A percentile compares a stretch with the other conserved stretches of the same genome.
Evolutionary conservation across 75 land plant genomes (phyloP).

Genomic region (Ceratopteris richardii): DNA sequence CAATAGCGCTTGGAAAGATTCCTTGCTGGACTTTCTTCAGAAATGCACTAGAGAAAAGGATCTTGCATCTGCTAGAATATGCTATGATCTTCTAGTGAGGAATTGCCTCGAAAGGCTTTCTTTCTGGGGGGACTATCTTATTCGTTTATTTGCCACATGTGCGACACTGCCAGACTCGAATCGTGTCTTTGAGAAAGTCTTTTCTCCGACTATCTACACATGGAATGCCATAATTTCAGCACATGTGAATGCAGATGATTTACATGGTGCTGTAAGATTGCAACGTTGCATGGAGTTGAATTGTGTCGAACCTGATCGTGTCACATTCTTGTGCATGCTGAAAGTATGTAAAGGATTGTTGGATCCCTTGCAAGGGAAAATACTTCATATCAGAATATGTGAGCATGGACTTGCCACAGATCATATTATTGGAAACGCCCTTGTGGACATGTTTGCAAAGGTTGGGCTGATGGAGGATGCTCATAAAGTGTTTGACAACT

Average conservation of each 20-base stretch:
- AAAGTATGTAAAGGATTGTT: background rate
- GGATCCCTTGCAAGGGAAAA: background rate
- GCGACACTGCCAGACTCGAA: background rate
- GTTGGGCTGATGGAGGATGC: background rate
- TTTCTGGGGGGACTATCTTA: background rate
- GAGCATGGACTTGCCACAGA: background rate
- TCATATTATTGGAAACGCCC: background rate
- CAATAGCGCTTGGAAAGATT: too few species aligned
- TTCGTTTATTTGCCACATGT: background rate
- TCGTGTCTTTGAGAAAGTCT: background rate
- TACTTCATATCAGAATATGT: background rate
- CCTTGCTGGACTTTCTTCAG: background rate
- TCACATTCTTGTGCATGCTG: background rate
- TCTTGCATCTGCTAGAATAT: background rate
- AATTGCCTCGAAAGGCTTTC: background rate
- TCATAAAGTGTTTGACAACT: background rate
- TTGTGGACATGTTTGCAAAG: background rate
- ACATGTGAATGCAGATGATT: background rate
- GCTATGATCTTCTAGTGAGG: background rate
- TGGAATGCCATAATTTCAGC: constrained; percentile 7
- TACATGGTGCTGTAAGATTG: background rate
- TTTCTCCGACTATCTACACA: background rate
- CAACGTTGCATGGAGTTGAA: background rate
- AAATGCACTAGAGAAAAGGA: background rate
- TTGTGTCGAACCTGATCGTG: background rate